Percentiles rank a stretch among this genome's conserved stretches.
These are phyloP conservation scores for Balakata baccata DNA, from an alignment of 345 rosid species.

Conservation along the genomic window DNA sequence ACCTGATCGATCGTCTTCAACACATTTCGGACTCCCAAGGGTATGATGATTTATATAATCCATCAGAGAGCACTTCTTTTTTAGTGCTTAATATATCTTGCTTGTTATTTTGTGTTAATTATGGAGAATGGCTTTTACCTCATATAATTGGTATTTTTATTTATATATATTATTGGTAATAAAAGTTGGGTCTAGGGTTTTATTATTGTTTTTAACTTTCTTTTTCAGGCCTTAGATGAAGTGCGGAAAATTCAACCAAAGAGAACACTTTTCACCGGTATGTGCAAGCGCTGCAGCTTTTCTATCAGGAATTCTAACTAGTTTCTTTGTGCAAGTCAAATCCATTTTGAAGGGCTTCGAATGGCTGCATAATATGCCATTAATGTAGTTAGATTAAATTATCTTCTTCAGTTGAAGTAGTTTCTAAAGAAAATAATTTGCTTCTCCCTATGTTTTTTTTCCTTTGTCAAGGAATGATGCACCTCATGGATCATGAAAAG, in stretches of 20 bases:
- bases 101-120: background rate
- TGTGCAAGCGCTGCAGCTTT: background rate
- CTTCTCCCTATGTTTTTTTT: constrained; percentile 5
- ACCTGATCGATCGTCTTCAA: constrained; percentile 83
- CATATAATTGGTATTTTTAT: background rate
- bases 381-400: background rate
- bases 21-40: constrained; percentile 93
- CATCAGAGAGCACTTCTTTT: background rate
- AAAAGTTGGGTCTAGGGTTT: background rate
- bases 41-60: constrained; percentile 29
- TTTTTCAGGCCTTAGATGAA: constrained; percentile 72
- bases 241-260: constrained; percentile 77
- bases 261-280: constrained; percentile 86
- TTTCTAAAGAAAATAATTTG: background rate
- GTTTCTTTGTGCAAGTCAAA: background rate
- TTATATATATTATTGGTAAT: background rate
- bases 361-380: background rate
- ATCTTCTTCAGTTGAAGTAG: too few species aligned
- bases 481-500: constrained; percentile 87
- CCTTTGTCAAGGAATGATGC: constrained; percentile 76
- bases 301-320: background rate
- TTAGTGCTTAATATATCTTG: background rate
- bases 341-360: background rate
- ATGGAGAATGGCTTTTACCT: background rate
- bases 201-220: background rate